Evolutionary conservation across 2,329 filamentous ascomycete genomes (phyloP).

Genomic region (Alternaria brassicae): DNA sequence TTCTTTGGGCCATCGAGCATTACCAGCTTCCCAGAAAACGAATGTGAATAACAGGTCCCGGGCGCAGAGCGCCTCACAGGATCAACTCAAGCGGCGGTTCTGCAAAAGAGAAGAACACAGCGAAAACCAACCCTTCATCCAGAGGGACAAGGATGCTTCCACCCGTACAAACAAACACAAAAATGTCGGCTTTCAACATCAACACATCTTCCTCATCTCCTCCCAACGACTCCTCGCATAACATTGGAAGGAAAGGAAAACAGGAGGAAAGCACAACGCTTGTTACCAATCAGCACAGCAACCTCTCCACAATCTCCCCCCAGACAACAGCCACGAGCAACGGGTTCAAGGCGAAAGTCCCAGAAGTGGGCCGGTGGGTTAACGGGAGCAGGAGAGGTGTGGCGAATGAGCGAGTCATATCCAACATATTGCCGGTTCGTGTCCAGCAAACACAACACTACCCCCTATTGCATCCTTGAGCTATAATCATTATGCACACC

Average conservation of each 20-base stretch:
- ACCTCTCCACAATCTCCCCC: slow-evolving; percentile 36
- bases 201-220: slow-evolving; percentile 14
- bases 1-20: slow-evolving; percentile 19
- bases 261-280: slow-evolving; percentile 51
- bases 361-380: slow-evolving; percentile 40
- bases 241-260: slow-evolving; percentile 19
- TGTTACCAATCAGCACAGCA: slow-evolving; percentile 52
- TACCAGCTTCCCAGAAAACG: slow-evolving; percentile 20
- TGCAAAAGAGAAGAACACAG: slow-evolving; percentile 30
- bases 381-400: slow-evolving; percentile 32
- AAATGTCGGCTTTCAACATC: slow-evolving; percentile 48
- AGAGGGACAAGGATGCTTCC: slow-evolving; percentile 49
- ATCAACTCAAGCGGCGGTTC: slow-evolving; percentile 43
- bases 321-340: slow-evolving; percentile 40
- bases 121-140: slow-evolving; percentile 52
- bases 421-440: slow-evolving; percentile 52
- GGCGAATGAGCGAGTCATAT: slow-evolving; percentile 54
- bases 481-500: slow-evolving; percentile 18
- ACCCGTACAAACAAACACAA: slow-evolving; percentile 45
- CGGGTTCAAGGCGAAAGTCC: slow-evolving; percentile 42
- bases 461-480: slow-evolving; percentile 38
- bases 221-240: slow-evolving; percentile 23
- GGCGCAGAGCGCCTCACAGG: slow-evolving; percentile 42
- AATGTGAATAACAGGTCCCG: slow-evolving; percentile 28
- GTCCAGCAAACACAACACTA: slow-evolving; percentile 35